Conservation (phyloP, 306 rosid genomes). For the Trifolium fragiferum region DNA sequence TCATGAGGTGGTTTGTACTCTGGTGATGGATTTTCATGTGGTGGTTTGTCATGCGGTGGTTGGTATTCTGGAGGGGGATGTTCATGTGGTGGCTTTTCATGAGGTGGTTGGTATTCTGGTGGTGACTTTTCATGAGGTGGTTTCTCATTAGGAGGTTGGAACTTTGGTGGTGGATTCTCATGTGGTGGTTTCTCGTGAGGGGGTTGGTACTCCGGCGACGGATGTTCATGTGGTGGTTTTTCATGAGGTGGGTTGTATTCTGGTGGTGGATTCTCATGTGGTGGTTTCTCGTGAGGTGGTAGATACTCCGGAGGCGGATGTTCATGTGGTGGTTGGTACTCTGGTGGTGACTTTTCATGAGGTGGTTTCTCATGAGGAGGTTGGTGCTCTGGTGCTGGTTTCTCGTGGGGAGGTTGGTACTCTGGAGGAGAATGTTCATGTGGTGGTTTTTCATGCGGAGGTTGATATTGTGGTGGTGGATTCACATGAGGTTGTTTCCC, state of each 20-base stretch:
- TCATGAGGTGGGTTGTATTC: background rate
- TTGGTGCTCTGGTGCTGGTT: background rate
- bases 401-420: background rate
- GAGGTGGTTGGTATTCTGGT: background rate
- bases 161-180: background rate
- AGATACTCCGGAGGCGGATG: conserved; percentile 35
- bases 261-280: background rate
- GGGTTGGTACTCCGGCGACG: conserved; percentile 1
- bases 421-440: background rate
- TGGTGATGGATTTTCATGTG: conserved; percentile 43
- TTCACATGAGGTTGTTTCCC: background rate
- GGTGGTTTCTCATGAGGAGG: conserved; percentile 18
- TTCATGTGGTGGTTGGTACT: background rate
- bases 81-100: conserved; percentile 32
- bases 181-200: background rate
- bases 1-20: conserved; percentile 7
- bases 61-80: conserved; percentile 37
- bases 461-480: background rate
- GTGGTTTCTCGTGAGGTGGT: conserved; percentile 27
- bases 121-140: conserved; percentile 27
- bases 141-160: background rate
- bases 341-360: background rate
- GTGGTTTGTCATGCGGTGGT: conserved; percentile 28
- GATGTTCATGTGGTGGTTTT: background rate
- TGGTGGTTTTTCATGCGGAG: conserved; percentile 31